Evolutionary conservation across 371 early-diverging fungal species (phyloP), one percentile per base, ranked within the genome.

Genomic region (Apophysomyces sp.): DNA sequence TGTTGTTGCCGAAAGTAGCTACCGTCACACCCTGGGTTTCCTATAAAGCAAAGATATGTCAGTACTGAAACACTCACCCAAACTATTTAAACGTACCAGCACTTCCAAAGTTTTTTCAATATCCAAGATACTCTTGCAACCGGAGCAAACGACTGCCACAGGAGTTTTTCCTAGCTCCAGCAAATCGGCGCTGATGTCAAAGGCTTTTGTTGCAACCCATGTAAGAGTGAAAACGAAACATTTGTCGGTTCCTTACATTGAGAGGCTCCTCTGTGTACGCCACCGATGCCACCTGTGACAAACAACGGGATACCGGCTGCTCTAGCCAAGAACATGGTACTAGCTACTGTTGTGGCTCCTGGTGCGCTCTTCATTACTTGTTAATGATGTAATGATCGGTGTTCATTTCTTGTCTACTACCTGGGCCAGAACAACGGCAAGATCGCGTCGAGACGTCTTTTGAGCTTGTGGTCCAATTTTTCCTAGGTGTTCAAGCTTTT

Each of bases 231-330:
- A 11, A 15, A 16, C 13, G 29, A 0, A 32, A 3, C 16, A 18
- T 16, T 29, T 34, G n/a, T n/a, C n/a, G n/a, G n/a, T 32, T 18
- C 40, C 80, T 75, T 86, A 76, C 90, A 86, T 31, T 72, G 56
- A 57, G 92, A 89, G 15, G 86, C 94, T 7, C 92, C 94, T 12
- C 97, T 84, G 61, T 97, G 98, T 16, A 94, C 98, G 34, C 98
- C 98, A 34, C 98, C 98, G 55, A 98, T 96, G 8, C 98, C 98
- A 16, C 98, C 98, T 2, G 98, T 97, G 15, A 93, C 96, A 83
- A 98, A 97, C 0, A 98, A 76, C 24, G 80, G 69, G 55, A 98
- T 95, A 7, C 94, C 96, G 4, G 90, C 92, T 39, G 76, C 74
- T 65, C 92, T 84, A 2, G 98, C 97, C 4, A 90, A 77, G 12